Evolutionary conservation across 768 basidiomycete genomes (phyloP).

Genomic region (Trametes cingulata): DNA sequence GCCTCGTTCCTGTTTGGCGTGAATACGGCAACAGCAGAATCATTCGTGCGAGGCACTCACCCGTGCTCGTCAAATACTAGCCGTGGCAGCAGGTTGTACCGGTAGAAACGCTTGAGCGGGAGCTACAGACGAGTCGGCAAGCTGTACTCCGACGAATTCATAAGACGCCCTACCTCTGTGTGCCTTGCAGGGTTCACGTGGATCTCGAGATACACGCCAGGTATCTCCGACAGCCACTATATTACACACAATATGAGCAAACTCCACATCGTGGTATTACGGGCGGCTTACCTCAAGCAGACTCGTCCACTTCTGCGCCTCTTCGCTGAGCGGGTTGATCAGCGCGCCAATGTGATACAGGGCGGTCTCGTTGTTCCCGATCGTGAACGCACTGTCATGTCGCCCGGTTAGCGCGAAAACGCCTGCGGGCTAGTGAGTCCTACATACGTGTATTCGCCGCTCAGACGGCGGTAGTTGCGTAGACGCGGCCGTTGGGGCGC

Average conservation of each 20-base stretch:
- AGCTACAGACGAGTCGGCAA: conserved; percentile 45
- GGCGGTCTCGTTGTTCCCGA: conserved; percentile 69
- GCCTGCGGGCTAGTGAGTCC: neutral
- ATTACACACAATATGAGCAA: neutral
- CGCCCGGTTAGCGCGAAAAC: conserved; percentile 14
- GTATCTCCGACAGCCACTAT: conserved; percentile 68
- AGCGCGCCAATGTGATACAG: conserved; percentile 70
- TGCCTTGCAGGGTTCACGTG: conserved; percentile 73
- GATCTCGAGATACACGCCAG: conserved; percentile 70
- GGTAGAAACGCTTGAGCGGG: conserved; percentile 92
- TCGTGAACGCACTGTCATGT: conserved; percentile 56
- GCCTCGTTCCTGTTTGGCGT: conserved; percentile 51
- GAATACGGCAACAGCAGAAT: neutral
- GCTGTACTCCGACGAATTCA: too few relatives aligned
- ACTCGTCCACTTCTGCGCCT: conserved; percentile 84
- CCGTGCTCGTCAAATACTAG: conserved; percentile 69
- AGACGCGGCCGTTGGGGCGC: conserved; percentile 59
- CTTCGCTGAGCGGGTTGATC: conserved; percentile 83
- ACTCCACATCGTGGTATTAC: neutral
- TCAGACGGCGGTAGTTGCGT: conserved; percentile 59
- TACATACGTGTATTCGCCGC: conserved; percentile 65
- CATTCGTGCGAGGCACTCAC: conserved; percentile 42
- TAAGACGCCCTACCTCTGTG: conserved; percentile 54
- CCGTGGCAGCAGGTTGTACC: conserved; percentile 62
- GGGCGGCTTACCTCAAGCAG: conserved; percentile 61